These are phyloP conservation scores for Fistulinella prunicolor DNA, from an alignment of 768 basidiomycete genomes.

Conservation along the genomic window DNA sequence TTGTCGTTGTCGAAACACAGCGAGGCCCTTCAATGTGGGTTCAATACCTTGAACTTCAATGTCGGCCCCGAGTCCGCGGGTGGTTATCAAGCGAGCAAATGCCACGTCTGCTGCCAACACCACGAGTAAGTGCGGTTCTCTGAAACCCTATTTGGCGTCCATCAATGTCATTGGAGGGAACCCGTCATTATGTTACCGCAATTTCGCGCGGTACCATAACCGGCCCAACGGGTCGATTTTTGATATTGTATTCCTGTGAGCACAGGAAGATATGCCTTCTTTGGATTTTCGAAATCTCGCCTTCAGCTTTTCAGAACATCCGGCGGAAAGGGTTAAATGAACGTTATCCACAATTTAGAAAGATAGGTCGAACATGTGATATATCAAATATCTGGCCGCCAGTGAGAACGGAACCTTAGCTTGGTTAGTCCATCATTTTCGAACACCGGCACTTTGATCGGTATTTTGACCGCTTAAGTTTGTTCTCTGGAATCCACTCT, in stretches of 20 bases:
- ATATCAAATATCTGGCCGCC: not conserved
- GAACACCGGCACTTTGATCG: constrained; percentile 2
- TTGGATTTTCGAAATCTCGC: not conserved
- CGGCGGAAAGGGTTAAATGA: not conserved
- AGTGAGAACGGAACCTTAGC: not conserved
- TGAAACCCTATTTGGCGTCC: too few species aligned
- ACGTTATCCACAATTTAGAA: not conserved
- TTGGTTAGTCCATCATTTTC: constrained; percentile 11
- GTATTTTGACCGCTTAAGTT: not conserved
- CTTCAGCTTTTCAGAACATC: constrained; percentile 1
- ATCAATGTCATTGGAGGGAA: too few species aligned
- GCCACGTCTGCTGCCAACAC: not conserved
- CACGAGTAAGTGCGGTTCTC: not conserved
- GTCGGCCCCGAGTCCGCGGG: too few species aligned
- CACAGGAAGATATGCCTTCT: not conserved
- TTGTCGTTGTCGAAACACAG: too few species aligned
- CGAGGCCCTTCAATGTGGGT: too few species aligned
- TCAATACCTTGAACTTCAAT: too few species aligned
- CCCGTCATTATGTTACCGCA: too few species aligned
- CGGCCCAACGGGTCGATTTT: too few species aligned
- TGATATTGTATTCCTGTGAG: constrained; percentile 3
- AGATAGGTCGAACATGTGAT: not conserved
- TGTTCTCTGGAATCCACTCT: too few species aligned
- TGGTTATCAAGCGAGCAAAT: too few species aligned
- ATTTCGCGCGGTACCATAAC: too few species aligned